A percentile compares a stretch with the other conserved stretches of the same genome.
Evolutionary conservation across 2,329 filamentous ascomycete genomes (phyloP).

Genomic region (Thielaviopsis euricoi): DNA sequence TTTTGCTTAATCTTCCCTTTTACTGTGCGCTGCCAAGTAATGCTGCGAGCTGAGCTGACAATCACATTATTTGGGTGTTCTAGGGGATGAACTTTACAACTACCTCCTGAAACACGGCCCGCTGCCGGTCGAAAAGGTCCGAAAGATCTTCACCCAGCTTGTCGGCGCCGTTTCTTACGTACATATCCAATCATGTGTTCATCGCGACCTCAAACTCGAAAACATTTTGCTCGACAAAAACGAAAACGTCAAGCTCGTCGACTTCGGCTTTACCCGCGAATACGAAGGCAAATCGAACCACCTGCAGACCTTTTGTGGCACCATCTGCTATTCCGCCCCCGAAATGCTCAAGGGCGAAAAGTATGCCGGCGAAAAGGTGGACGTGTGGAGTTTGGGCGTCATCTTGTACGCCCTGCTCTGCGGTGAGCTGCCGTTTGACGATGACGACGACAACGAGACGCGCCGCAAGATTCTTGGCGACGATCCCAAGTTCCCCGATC

Average conservation of each 20-base stretch:
- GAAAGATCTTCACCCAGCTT: constrained; percentile 90
- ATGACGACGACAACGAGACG: constrained; percentile 80
- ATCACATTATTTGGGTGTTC: constrained; percentile 1
- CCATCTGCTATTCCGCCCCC: constrained; percentile 91
- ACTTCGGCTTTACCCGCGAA: constrained; percentile 95
- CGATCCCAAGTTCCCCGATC: constrained; percentile 71
- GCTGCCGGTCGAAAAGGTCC: constrained; percentile 69
- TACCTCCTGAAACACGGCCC: constrained; percentile 79
- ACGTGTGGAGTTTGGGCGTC: constrained; percentile 83
- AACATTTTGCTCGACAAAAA: constrained; percentile 66
- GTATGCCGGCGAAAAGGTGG: constrained; percentile 94
- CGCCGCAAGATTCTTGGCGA: constrained; percentile 70
- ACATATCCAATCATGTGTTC: constrained; percentile 86
- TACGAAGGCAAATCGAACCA: constrained; percentile 93
- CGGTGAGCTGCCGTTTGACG: constrained; percentile 85
- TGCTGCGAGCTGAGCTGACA: background rate
- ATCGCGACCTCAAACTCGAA: constrained; percentile 91
- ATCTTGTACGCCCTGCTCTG: constrained; percentile 71
- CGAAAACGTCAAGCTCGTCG: constrained; percentile 92
- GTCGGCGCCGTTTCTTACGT: constrained; percentile 92
- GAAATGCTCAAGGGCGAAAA: constrained; percentile 98
- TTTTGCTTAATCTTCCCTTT: no score
- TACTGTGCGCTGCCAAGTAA: background rate
- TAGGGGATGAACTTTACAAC: constrained; percentile 93
- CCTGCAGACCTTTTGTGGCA: constrained; percentile 93